Evolutionary conservation across 352 stramenopile genomes (phyloP).

Genomic region (Pythium guiyangense): DNA sequence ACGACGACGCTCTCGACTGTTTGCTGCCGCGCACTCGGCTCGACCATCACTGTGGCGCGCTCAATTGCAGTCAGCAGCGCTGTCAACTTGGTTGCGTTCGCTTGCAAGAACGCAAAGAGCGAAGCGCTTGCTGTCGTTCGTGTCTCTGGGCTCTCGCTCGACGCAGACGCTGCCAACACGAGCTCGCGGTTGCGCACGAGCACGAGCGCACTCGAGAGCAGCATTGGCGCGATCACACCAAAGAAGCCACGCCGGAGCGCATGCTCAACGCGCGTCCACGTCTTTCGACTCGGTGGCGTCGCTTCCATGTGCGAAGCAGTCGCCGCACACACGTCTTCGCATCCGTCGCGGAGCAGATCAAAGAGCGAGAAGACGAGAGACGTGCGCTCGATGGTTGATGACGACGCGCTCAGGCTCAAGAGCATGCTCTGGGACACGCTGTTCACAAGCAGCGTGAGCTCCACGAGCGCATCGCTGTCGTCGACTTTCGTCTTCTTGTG

Average conservation of each 20-base stretch:
- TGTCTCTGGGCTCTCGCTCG: background rate
- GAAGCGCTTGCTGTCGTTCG: background rate
- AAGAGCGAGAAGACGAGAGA: conserved; percentile 10
- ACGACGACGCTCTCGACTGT: conserved; percentile 41
- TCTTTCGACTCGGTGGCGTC: background rate
- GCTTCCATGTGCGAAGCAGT: background rate
- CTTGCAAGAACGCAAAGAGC: conserved; percentile 15
- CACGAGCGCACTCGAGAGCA: conserved; percentile 31
- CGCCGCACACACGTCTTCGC: conserved; percentile 3
- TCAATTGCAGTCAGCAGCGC: conserved; percentile 33
- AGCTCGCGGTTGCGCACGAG: conserved; percentile 25
- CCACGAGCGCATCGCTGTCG: conserved; percentile 20
- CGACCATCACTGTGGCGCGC: conserved; percentile 22
- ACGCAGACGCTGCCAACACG: conserved; percentile 2
- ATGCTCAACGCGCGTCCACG: conserved; percentile 10
- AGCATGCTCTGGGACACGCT: conserved; percentile 39
- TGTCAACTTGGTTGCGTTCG: conserved; percentile 24
- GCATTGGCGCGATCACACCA: conserved; percentile 28
- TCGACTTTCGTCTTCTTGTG: background rate
- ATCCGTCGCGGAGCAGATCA: conserved; percentile 8
- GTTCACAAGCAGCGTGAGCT: conserved; percentile 41
- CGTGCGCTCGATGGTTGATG: background rate
- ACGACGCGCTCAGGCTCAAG: conserved; percentile 7
- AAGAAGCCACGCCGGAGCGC: conserved; percentile 8
- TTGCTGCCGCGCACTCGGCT: conserved; percentile 22